A percentile compares a stretch with the other conserved stretches of the same genome.
Conservation (phyloP, 2,329 filamentous ascomycete genomes). For the Xylariales sp. region DNA sequence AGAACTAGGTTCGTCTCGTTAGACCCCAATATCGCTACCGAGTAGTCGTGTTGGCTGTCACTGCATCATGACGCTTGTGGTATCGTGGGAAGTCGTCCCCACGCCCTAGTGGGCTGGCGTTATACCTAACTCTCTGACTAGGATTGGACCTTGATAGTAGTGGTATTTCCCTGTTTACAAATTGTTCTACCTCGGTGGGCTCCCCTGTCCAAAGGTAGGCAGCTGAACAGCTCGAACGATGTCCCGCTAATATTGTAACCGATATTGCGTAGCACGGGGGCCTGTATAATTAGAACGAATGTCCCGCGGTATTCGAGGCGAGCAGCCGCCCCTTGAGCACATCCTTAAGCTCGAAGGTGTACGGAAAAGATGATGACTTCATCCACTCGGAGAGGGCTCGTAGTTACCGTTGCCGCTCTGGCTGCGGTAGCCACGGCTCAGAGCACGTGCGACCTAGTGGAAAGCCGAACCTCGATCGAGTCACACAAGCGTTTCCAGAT, state of each 20-base stretch:
- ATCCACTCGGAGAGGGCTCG: conserved; percentile 32
- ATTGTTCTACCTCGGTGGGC: neutral
- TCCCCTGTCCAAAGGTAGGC: conserved; percentile 13
- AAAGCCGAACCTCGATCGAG: conserved; percentile 48
- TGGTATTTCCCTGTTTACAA: conserved; percentile 22
- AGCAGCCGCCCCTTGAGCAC: neutral
- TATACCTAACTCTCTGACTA: conserved; percentile 13
- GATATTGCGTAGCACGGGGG: neutral
- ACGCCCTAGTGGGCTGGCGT: conserved; percentile 17
- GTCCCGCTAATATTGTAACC: conserved; percentile 2
- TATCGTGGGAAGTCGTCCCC: neutral
- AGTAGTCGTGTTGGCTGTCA: neutral
- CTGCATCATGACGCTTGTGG: conserved; percentile 5
- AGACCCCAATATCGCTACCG: neutral
- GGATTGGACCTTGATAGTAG: conserved; percentile 25
- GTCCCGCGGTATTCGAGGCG: neutral
- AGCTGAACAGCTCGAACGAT: conserved; percentile 15
- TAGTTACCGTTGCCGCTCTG: conserved; percentile 37
- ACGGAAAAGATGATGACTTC: conserved; percentile 35
- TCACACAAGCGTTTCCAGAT: conserved; percentile 49
- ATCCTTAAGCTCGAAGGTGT: neutral
- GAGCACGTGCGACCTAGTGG: conserved; percentile 55
- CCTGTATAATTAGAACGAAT: conserved; percentile 21
- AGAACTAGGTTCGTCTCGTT: neutral
- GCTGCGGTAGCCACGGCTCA: conserved; percentile 28